These are phyloP conservation scores for Cryptococcus maquisensis DNA, from an alignment of 1,284 basidiomycete species.

Conservation along the genomic window DNA sequence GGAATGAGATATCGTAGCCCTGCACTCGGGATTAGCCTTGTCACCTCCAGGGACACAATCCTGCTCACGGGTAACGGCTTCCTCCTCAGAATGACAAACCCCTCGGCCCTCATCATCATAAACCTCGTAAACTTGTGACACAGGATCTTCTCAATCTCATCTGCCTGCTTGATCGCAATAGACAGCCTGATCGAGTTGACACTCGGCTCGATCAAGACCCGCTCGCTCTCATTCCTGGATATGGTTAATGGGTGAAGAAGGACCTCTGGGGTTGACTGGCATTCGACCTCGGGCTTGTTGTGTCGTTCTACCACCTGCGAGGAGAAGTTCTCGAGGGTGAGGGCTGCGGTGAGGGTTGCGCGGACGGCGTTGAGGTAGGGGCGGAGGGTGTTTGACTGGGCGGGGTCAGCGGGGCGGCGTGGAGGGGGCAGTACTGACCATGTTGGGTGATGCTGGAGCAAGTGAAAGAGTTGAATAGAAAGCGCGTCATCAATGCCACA, in stretches of 20 bases:
- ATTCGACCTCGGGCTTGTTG: conserved; percentile 93
- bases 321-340: conserved; percentile 95
- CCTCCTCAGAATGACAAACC: conserved; percentile 89
- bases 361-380: conserved; percentile 95
- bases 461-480: neutral
- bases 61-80: conserved; percentile 82
- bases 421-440: conserved; percentile 6
- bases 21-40: conserved; percentile 38
- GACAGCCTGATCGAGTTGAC: conserved; percentile 94
- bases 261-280: conserved; percentile 81
- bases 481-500: conserved; percentile 7
- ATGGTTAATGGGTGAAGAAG: conserved; percentile 88
- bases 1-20: conserved; percentile 98
- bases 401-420: conserved; percentile 27
- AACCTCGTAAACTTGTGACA: conserved; percentile 99
- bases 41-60: neutral
- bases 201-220: conserved; percentile 91
- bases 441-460: neutral
- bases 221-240: conserved; percentile 93
- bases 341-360: conserved; percentile 91
- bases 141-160: conserved; percentile 95
- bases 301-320: conserved; percentile 96
- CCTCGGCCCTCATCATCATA: conserved; percentile 97
- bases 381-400: conserved; percentile 64
- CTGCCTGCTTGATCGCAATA: conserved; percentile 98